Percentiles rank a stretch among this genome's conserved stretches.
phyloP scores from a whole-genome alignment of 2,329 filamentous ascomycete genomes.

The Chaetoscypha palmicola region DNA sequence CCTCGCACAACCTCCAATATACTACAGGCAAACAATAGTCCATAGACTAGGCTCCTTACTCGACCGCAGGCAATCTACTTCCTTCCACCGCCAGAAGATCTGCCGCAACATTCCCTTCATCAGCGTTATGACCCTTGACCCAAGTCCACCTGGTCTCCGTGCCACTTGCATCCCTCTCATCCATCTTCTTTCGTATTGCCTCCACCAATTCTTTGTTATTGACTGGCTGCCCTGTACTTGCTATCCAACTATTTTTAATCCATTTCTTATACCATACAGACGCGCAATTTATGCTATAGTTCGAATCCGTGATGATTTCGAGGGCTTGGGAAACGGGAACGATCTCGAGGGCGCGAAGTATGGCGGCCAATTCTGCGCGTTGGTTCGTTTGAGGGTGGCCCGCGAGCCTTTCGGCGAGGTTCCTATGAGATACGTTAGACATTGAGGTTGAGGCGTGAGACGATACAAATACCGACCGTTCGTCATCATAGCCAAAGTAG shows the following conservation, averaged over 20 bases:
- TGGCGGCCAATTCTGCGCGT: slow-evolving; percentile 86
- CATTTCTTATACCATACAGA: slow-evolving; percentile 77
- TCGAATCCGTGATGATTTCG: slow-evolving; percentile 80
- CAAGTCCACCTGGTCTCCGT: slow-evolving; percentile 68
- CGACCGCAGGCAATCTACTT: background rate
- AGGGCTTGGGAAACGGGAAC: slow-evolving; percentile 61
- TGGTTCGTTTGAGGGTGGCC: slow-evolving; percentile 73
- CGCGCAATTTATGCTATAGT: slow-evolving; percentile 84
- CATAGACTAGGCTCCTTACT: too few species aligned
- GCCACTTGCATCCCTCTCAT: slow-evolving; percentile 55
- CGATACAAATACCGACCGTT: slow-evolving; percentile 37
- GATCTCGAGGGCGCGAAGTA: slow-evolving; percentile 74
- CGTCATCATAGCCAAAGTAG: slow-evolving; percentile 51
- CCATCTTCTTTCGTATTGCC: slow-evolving; percentile 62
- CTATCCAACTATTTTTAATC: slow-evolving; percentile 71
- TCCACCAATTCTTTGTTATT: slow-evolving; percentile 83
- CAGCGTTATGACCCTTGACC: slow-evolving; percentile 77
- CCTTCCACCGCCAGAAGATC: slow-evolving; percentile 67
- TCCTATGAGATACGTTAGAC: slow-evolving; percentile 37
- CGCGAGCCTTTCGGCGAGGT: slow-evolving; percentile 35
- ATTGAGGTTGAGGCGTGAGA: background rate
- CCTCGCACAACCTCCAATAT: background rate
- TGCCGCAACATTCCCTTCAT: slow-evolving; percentile 71
- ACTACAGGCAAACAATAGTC: too few species aligned
- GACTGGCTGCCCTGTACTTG: slow-evolving; percentile 60